Evolutionary conservation across 139 green algal species (phyloP), one percentile per base, ranked within the genome.

Genomic region (Chlorella sp.): DNA sequence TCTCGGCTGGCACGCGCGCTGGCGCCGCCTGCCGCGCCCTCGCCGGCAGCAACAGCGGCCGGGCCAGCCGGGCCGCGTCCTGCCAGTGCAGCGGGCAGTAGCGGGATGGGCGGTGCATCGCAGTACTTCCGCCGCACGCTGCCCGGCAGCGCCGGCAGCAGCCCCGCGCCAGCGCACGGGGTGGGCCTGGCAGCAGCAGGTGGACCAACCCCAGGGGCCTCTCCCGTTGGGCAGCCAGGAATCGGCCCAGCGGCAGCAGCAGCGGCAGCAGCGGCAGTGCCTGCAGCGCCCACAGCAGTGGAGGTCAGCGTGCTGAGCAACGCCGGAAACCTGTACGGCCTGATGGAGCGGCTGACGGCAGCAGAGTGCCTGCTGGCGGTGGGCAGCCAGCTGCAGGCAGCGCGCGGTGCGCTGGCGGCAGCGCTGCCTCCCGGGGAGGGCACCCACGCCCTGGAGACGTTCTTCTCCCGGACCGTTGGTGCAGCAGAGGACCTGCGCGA

Each of bases 261-360:
- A 34, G 51, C 47, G 15, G 74, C 74, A 1, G 47, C 74, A 13
- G 74, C 62, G 12, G 38, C 38, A 18, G 56, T 64, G 63, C 63
- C n/a, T 21, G 62, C 78, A 34, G 44, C 30, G 26, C 70, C 68
- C 20, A 36, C 68, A 5, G 74, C 74, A 34, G 74, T 44, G 0
- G 78, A 83, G n/a, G 68, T 80, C 51, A 73, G 36, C 51, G 74
- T 69, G 5, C 32, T 82, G 20, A 73, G 30, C 70, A 55, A 78
- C 51, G 78, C 84, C 74, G 90, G 89, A 67, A 91, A 90, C 84
- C 72, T 91, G 64, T 93, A 83, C 55, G 89, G 90, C 20, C 71
- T 93, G 57, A 64, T 83, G 34, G 90, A 93, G 60, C 69, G 90
- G 7, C 51, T 30, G 51, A 81, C 86, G 7, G 90, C 89, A 17